Base-by-base conservation (phyloP, 345 rosid genomes). In the Boechera retrofracta region DNA sequence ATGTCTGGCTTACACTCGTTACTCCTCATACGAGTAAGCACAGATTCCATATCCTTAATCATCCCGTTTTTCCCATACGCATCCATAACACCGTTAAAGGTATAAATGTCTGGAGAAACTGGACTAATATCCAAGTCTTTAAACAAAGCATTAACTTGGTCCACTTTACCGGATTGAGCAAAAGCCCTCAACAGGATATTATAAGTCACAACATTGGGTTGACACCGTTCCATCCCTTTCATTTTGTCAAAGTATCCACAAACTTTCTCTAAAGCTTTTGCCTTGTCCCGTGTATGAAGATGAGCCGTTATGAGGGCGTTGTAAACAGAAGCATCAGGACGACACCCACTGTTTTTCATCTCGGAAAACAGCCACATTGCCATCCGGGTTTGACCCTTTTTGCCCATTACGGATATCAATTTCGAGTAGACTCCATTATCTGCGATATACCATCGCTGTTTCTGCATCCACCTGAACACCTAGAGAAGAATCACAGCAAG, bases 401-500 rank as follows among this genome's bases (percentile, higher is more conserved):
- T 93, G 18, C 98, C 97, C 95, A 93, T 91, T 29, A 88, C 88
- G 0, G 98, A 80, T 72, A 91, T 93, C 74, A 91, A 38, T 79
- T 93, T 93, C 0, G 98, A 93, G 72, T 91, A 93, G 15, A 91
- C 82, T 59, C 98, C 98, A 64, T 85, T 93, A 80, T 93, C 98
- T 0, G 97, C 84, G 1, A 91, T 80, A 24, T 94, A 94, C 98
- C 98, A 94, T 1, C 93, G 81, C 53, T 90, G 98, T 75, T 86
- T 94, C 85, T 94, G 98, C 98, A 94, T 94, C 98, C 98, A 94
- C 75, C 98, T 91, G 85, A 91, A 94, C 67, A 91, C 98, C 98
- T 91, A 78, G 38, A 72, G 16, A 62, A 58, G 55, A 47, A 64
- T 38, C 69, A 71, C 60, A 70, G 5, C 6, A 61, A 49, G 36